Evolutionary conservation across 2,329 filamentous ascomycete species (phyloP).

Genomic region (Neopestalotiopsis clavispora): DNA sequence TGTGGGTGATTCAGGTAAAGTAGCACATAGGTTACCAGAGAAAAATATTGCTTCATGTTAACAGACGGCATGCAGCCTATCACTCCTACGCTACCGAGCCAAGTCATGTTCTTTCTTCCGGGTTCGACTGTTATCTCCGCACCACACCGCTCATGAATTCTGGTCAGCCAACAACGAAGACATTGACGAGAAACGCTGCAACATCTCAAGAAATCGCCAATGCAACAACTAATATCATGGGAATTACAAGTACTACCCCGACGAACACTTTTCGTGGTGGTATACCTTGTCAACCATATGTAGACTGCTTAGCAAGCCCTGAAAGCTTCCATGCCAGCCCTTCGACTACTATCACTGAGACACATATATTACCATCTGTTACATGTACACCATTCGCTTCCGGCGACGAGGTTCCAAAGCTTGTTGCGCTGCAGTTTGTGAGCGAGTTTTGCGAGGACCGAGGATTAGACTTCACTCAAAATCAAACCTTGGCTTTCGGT

Average conservation of each 20-base stretch:
- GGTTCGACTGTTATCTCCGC: background rate
- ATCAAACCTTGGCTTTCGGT: background rate
- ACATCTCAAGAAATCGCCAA: background rate
- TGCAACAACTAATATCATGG: background rate
- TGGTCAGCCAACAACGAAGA: background rate
- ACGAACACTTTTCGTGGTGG: background rate
- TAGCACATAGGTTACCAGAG: background rate
- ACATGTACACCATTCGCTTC: background rate
- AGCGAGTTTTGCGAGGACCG: background rate
- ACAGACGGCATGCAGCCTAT: background rate
- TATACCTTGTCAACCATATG: background rate
- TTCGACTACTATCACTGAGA: background rate
- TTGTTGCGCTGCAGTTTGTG: background rate
- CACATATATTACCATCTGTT: background rate
- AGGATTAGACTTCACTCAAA: background rate
- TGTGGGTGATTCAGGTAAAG: background rate
- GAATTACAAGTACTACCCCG: background rate
- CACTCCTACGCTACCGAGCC: background rate
- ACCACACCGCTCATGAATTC: background rate
- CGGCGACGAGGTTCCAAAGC: background rate
- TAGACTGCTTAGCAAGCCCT: background rate
- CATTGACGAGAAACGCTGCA: background rate
- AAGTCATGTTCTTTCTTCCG: background rate
- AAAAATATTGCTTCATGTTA: background rate
- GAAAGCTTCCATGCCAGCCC: background rate